Evolutionary conservation across 345 rosid genomes (phyloP).

Genomic region (Syzygium jambos): DNA sequence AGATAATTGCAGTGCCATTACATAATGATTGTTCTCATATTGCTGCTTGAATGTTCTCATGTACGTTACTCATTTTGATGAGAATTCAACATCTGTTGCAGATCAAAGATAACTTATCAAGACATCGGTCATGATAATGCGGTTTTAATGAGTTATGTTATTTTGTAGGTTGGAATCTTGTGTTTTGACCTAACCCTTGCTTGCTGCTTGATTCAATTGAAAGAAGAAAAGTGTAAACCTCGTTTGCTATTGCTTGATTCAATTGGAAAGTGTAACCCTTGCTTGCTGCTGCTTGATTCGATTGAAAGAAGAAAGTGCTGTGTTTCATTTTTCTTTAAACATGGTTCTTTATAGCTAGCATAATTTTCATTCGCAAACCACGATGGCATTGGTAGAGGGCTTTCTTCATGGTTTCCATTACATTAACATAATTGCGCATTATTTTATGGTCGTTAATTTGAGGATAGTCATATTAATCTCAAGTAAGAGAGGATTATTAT

Average conservation of each 20-base stretch:
- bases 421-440: background rate
- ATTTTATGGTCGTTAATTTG: background rate
- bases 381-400: background rate
- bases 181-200: background rate
- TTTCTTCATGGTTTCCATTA: background rate
- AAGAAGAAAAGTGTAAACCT: background rate
- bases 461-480: background rate
- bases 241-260: background rate
- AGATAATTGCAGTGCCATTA: background rate
- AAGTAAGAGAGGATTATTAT: background rate
- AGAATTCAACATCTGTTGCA: background rate
- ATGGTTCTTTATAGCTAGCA: background rate
- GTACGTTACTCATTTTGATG: background rate
- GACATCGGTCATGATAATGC: background rate
- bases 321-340: background rate
- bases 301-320: background rate
- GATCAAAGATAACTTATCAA: background rate
- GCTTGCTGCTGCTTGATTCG: background rate
- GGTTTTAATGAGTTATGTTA: background rate
- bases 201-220: background rate
- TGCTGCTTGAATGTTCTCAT: background rate
- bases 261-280: background rate
- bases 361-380: background rate
- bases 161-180: background rate
- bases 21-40: background rate